Evolutionary conservation across 345 rosid genomes (phyloP).

Genomic region (Stellera chamaejasme): DNA sequence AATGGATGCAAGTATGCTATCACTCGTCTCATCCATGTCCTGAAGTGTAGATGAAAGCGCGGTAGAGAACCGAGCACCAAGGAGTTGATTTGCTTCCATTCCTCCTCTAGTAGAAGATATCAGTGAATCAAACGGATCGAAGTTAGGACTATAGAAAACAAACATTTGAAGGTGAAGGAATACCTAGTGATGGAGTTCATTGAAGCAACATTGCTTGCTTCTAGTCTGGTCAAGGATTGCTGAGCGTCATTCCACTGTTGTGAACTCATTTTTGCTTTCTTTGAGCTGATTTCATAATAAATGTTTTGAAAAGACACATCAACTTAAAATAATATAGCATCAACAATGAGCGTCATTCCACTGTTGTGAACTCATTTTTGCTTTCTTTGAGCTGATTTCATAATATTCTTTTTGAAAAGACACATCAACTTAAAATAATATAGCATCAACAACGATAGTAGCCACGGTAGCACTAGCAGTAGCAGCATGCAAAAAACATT

Average conservation of each 20-base stretch:
- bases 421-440: no score
- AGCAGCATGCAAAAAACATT: no score
- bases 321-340: no score
- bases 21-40: slow-evolving; percentile 57
- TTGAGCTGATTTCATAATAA: slow-evolving; percentile 38
- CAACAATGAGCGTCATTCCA: slow-evolving; percentile 92
- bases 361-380: slow-evolving; percentile 66
- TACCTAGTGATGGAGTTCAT: slow-evolving; percentile 86
- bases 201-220: slow-evolving; percentile 73
- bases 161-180: slow-evolving; percentile 11
- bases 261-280: slow-evolving; percentile 65
- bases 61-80: slow-evolving; percentile 56
- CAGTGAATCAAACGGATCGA: background rate
- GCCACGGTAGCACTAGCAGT: no score
- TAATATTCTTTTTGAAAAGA: slow-evolving; percentile 4
- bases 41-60: slow-evolving; percentile 67
- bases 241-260: slow-evolving; percentile 87
- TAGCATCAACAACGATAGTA: slow-evolving; percentile 12
- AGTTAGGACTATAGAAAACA: background rate
- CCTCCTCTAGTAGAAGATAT: slow-evolving; percentile 52
- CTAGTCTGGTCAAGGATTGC: slow-evolving; percentile 73
- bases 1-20: slow-evolving; percentile 55
- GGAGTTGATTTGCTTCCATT: slow-evolving; percentile 58
- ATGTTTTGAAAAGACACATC: background rate
- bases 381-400: slow-evolving; percentile 56